A percentile compares a stretch with the other conserved stretches of the same genome.
These are phyloP conservation scores for Spathaspora sp. DNA, from an alignment of 1,139 yeast genomes.

Conservation along the genomic window DNA sequence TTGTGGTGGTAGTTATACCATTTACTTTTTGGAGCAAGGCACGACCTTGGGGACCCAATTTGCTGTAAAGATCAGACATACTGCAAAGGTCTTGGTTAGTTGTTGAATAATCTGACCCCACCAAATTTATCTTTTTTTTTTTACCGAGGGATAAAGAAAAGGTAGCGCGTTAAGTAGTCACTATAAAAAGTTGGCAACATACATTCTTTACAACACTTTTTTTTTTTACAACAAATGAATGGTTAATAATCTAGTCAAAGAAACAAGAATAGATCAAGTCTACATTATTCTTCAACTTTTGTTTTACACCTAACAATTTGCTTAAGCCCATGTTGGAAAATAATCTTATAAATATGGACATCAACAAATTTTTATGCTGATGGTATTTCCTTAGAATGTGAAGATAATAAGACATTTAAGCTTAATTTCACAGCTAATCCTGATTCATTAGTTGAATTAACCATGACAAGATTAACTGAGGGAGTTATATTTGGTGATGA, in stretches of 20 bases:
- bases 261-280: no score
- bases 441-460: conserved; percentile 72
- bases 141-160: conserved; percentile 1
- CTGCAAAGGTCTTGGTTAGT: neutral
- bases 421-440: conserved; percentile 65
- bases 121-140: neutral
- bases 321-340: no score
- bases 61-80: conserved; percentile 21
- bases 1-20: neutral
- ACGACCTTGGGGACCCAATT: conserved; percentile 25
- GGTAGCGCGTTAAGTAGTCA: no score
- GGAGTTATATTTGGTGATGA: conserved; percentile 90
- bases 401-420: conserved; percentile 53
- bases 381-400: conserved; percentile 60
- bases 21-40: conserved; percentile 12
- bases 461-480: conserved; percentile 60
- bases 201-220: no score
- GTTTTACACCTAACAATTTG: no score
- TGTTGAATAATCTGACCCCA: neutral
- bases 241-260: no score
- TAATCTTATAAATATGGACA: conserved; percentile 90
- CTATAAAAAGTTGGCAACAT: no score
- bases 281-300: no score
- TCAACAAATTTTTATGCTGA: conserved; percentile 86
- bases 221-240: no score